Evolutionary conservation across 768 basidiomycete species (phyloP).

Genomic region (Amyloporia xantha): DNA sequence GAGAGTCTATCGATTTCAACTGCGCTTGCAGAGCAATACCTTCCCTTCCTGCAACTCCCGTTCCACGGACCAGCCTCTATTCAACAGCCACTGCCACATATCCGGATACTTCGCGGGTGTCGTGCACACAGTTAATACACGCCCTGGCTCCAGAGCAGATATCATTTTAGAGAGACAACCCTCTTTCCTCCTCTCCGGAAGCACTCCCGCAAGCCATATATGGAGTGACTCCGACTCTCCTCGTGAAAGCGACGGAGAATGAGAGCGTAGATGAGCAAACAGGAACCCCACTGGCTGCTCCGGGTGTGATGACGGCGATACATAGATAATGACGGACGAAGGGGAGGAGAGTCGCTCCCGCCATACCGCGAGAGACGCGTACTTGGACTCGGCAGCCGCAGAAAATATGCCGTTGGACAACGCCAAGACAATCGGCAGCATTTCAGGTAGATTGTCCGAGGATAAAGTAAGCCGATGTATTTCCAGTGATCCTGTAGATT

Average conservation of each 20-base stretch:
- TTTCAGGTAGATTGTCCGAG: background rate
- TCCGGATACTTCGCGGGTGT: conserved; percentile 14
- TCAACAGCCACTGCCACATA: conserved; percentile 21
- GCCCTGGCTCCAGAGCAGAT: conserved; percentile 4
- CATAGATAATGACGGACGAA: conserved; percentile 14
- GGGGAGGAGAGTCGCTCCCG: conserved; percentile 10
- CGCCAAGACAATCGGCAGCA: conserved; percentile 8
- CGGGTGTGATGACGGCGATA: conserved; percentile 2
- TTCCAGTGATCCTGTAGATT: too few relatives aligned
- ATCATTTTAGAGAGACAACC: conserved; percentile 19
- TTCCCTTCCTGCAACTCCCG: conserved; percentile 15
- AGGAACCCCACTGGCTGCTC: conserved; percentile 15
- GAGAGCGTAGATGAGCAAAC: conserved; percentile 14
- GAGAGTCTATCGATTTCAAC: too few relatives aligned
- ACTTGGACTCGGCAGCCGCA: conserved; percentile 15
- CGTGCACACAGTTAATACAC: conserved; percentile 17
- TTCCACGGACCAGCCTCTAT: conserved; percentile 17
- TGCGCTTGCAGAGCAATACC: conserved; percentile 18
- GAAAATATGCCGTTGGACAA: conserved; percentile 20
- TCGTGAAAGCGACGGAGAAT: conserved; percentile 9
- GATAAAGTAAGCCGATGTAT: background rate
- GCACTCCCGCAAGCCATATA: conserved; percentile 21
- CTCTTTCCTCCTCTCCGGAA: conserved; percentile 10
- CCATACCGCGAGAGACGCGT: conserved; percentile 17
- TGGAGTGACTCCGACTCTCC: conserved; percentile 12